A percentile compares a stretch with the other conserved stretches of the same genome.
These are phyloP conservation scores for Nicotiana attenuata DNA, from an alignment of 257 asterid genomes.

Conservation along the genomic window DNA sequence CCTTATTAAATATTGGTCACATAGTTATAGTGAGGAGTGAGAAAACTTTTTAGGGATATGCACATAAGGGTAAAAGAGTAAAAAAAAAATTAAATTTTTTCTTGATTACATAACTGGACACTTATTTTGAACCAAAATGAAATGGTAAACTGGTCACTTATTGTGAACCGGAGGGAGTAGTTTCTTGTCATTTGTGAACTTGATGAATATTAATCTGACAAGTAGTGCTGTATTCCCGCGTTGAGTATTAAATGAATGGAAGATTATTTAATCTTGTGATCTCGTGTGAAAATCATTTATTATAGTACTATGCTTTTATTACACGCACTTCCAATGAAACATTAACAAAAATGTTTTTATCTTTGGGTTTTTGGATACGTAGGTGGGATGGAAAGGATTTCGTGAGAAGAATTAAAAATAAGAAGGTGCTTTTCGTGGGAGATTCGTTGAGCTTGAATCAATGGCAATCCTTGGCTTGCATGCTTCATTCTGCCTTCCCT, in stretches of 20 bases:
- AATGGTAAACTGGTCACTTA: too few species aligned
- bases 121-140: too few species aligned
- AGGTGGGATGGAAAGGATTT: constrained; percentile 26
- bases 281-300: not conserved
- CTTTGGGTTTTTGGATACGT: not conserved
- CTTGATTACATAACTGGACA: too few species aligned
- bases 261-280: not conserved
- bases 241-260: not conserved
- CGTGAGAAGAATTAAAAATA: constrained; percentile 13
- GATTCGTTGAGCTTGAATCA: constrained; percentile 36
- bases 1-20: too few species aligned
- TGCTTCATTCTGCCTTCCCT: constrained; percentile 26
- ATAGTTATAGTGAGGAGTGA: too few species aligned
- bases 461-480: constrained; percentile 38
- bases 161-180: too few species aligned
- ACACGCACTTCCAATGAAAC: not conserved
- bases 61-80: too few species aligned
- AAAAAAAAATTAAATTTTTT: too few species aligned
- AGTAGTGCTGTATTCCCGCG: not conserved
- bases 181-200: not conserved
- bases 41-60: too few species aligned
- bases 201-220: not conserved
- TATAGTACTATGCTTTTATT: not conserved
- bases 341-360: not conserved
- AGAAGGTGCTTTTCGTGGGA: constrained; percentile 30